Evolutionary conservation across 2,329 filamentous ascomycete genomes (phyloP), one percentile per base, ranked within the genome.

Genomic region (Pseudocercospora crystallina): DNA sequence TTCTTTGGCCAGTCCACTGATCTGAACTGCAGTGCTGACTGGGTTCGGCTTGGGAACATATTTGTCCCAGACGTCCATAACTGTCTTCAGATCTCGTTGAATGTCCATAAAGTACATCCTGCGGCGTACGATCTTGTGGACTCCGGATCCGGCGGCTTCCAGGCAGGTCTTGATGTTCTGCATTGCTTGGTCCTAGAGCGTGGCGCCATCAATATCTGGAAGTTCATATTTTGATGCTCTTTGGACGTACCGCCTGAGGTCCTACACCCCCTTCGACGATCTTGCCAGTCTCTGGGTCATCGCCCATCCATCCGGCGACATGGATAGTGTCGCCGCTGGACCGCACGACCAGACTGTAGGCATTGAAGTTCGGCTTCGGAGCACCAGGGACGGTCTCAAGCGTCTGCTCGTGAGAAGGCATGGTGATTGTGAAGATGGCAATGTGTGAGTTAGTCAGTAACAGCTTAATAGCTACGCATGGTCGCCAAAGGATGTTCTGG

Each of bases 291-390:
- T 47, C 8, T 7, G 51, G 57, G 29, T 61, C 60, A 38, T 62
- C 58, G 29, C 58, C 58, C 57, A 62, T 62, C 57, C 51, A 61
- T 29, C 60, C 58, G 10, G 53, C 54, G 3, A 26, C 20, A 26
- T 26, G 54, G 5, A 60, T 20, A 2, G 34, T 38, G 26, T 43
- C 39, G 38, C 50, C 45, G 11, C 17, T 39, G 17, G 44, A 36
- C 13, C 42, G 39, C 8, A 53, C 34, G 30, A 53, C 34, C 3
- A 43, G 34, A 12, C 38, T 44, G 40, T 49, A 43, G 8, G 37
- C 39, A 17, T 49, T 41, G 32, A 30, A 43, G 32, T 49, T 43
- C n/a, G 47, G 32, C 7, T 9, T 31, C 17, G 47, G 47, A 12
- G 39, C 47, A 20, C 47, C 39, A 8, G 38, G 38, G 5, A 49